phyloP scores from a whole-genome alignment of 2,329 filamentous ascomycete species.

The Dactylella cylindrospora region DNA sequence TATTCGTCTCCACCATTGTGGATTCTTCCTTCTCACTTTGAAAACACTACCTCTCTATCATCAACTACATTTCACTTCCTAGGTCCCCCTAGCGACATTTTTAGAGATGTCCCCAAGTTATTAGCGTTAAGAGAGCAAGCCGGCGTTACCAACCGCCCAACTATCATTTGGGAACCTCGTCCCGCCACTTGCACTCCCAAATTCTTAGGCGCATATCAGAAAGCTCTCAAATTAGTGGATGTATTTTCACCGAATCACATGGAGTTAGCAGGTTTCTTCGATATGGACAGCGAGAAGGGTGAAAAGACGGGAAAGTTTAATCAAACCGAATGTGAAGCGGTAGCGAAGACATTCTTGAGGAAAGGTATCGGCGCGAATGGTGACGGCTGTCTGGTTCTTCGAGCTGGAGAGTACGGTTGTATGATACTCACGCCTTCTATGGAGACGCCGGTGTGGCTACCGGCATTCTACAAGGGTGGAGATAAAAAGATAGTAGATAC shows the following conservation, averaged over 20 bases:
- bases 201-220: constrained; percentile 48
- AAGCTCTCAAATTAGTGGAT: constrained; percentile 49
- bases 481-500: constrained; percentile 50
- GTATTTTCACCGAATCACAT: constrained; percentile 53
- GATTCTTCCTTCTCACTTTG: constrained; percentile 24
- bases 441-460: constrained; percentile 48
- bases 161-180: constrained; percentile 25
- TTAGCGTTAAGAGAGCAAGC: constrained; percentile 22
- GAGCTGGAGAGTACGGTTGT: constrained; percentile 50
- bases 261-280: constrained; percentile 50
- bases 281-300: constrained; percentile 1
- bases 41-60: constrained; percentile 21
- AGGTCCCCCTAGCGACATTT: constrained; percentile 39
- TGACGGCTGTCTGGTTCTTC: constrained; percentile 47
- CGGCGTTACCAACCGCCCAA: constrained; percentile 13
- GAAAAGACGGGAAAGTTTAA: not conserved
- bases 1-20: constrained; percentile 21
- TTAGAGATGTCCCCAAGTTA: constrained; percentile 46
- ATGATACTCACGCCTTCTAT: constrained; percentile 40
- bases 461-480: constrained; percentile 47
- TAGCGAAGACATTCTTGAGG: constrained; percentile 40
- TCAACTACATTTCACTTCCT: constrained; percentile 49
- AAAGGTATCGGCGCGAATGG: constrained; percentile 30
- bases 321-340: constrained; percentile 13
- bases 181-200: constrained; percentile 43